Percentiles rank a stretch among this genome's conserved stretches.
Conservation (phyloP, 129 eudicot species). For the Tagetes erecta region DNA sequence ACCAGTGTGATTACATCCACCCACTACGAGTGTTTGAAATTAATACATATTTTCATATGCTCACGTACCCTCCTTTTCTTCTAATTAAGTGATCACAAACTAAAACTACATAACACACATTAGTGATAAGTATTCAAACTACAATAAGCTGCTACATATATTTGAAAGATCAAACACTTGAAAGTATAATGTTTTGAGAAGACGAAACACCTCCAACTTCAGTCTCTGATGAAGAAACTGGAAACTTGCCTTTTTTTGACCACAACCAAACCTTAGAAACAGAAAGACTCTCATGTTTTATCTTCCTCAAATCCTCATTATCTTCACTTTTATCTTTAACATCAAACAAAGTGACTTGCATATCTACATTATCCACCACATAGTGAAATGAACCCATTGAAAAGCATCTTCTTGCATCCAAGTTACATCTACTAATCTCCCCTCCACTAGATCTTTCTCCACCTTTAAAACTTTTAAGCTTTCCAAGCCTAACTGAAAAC, state of each 20-base stretch:
- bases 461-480: constrained; percentile 33
- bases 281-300: constrained; percentile 50
- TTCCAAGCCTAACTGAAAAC: constrained; percentile 56
- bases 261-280: constrained; percentile 49
- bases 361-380: constrained; percentile 41
- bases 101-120: background rate
- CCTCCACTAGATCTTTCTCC: constrained; percentile 25
- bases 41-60: background rate
- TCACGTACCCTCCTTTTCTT: background rate
- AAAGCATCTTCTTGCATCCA: constrained; percentile 68
- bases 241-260: constrained; percentile 23
- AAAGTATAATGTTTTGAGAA: constrained; percentile 8
- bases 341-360: constrained; percentile 44
- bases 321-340: constrained; percentile 13
- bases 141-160: background rate
- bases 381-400: constrained; percentile 66
- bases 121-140: background rate
- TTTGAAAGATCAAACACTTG: background rate
- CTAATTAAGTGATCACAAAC: background rate
- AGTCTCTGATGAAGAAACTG: constrained; percentile 15
- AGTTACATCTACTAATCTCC: constrained; percentile 38
- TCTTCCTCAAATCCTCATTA: constrained; percentile 15
- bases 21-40: background rate
- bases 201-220: constrained; percentile 16
- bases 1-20: background rate